These are phyloP conservation scores for Peronospora destructor DNA, from an alignment of 352 stramenopile genomes.

Conservation along the genomic window DNA sequence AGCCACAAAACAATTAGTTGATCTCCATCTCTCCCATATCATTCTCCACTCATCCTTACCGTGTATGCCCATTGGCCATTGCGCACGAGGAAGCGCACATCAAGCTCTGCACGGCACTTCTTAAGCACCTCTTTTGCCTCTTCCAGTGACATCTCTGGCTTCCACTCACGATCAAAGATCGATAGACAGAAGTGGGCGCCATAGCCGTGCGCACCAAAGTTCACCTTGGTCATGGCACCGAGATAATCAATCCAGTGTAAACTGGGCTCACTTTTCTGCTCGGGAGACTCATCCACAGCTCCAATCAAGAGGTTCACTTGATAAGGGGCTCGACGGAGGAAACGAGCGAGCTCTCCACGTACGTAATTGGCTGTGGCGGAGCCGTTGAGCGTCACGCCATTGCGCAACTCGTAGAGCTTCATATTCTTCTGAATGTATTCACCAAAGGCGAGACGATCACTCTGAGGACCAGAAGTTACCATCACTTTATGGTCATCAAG, in stretches of 20 bases:
- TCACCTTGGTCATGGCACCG: constrained; percentile 76
- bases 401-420: constrained; percentile 87
- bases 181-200: constrained; percentile 78
- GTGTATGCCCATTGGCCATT: constrained; percentile 84
- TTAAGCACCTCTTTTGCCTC: constrained; percentile 66
- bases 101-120: constrained; percentile 74
- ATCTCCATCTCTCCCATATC: neutral
- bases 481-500: constrained; percentile 82
- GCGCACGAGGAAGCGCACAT: constrained; percentile 81
- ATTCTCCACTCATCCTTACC: constrained; percentile 18
- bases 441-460: constrained; percentile 73
- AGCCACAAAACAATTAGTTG: neutral
- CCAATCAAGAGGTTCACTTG: constrained; percentile 83
- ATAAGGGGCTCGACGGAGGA: constrained; percentile 77
- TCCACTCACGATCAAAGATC: constrained; percentile 86
- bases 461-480: constrained; percentile 66
- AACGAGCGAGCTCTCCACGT: constrained; percentile 68
- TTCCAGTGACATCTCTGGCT: constrained; percentile 75
- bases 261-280: constrained; percentile 39
- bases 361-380: constrained; percentile 81
- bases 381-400: constrained; percentile 78
- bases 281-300: constrained; percentile 42
- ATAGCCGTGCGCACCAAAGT: constrained; percentile 84
- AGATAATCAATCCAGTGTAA: constrained; percentile 89
- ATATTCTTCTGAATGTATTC: constrained; percentile 90